These are phyloP conservation scores for Phtheirospermum japonicum DNA, from an alignment of 257 asterid genomes.

Conservation along the genomic window DNA sequence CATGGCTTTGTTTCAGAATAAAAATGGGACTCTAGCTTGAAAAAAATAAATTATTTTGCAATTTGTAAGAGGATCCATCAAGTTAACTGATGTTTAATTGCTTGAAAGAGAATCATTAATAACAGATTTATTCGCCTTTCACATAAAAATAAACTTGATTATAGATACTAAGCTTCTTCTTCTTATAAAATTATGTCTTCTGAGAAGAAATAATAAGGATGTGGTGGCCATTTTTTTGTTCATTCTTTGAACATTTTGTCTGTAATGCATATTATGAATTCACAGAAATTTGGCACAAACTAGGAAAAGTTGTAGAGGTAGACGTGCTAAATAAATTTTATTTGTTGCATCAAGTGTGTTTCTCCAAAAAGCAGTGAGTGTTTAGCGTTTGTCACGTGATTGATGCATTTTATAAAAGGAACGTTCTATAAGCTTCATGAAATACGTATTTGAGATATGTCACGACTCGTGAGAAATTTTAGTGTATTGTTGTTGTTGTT, in stretches of 20 bases:
- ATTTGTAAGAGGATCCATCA: neutral
- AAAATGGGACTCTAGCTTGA: conserved; percentile 1
- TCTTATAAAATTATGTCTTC: neutral
- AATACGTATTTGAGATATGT: neutral
- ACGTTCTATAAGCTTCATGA: conserved; percentile 2
- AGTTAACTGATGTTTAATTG: neutral
- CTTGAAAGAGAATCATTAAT: too few species aligned
- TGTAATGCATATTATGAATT: neutral
- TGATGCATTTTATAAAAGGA: neutral
- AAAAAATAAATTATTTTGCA: neutral
- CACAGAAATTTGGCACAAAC: neutral
- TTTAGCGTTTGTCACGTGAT: conserved; percentile 13
- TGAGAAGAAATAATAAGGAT: too few species aligned
- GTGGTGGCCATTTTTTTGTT: neutral
- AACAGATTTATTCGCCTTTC: neutral
- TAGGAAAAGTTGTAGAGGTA: neutral
- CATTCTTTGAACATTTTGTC: neutral
- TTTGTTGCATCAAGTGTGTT: conserved; percentile 5
- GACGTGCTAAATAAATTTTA: neutral
- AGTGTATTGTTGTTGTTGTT: neutral
- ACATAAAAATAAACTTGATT: neutral
- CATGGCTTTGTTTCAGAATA: conserved; percentile 11
- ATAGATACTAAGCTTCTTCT: neutral
- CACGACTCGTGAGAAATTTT: neutral
- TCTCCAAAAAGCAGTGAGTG: neutral